These are phyloP conservation scores for Darksidea phi DNA, from an alignment of 495 filamentous ascomycete species.

Conservation along the genomic window DNA sequence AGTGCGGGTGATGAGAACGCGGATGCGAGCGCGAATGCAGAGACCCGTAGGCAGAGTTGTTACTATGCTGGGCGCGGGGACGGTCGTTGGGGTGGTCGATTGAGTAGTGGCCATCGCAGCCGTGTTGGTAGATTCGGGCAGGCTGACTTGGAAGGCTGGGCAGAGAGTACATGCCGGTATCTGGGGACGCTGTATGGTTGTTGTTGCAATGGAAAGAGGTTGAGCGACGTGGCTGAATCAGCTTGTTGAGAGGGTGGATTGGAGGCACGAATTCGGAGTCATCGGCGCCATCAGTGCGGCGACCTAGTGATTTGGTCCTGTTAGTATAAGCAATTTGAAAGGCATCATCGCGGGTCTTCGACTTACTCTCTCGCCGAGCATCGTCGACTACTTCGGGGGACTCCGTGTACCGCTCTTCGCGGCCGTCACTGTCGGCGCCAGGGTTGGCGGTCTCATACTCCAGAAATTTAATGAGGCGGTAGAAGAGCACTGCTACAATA, in stretches of 20 bases:
- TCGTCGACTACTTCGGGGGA: conserved; percentile 31
- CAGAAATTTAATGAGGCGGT: conserved; percentile 52
- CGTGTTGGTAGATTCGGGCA: conserved; percentile 8
- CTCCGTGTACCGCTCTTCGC: conserved; percentile 24
- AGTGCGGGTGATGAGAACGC: conserved; percentile 12
- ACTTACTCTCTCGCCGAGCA: conserved; percentile 14
- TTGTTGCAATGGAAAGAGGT: conserved; percentile 4
- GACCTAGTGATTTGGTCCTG: conserved; percentile 5
- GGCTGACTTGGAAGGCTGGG: conserved; percentile 16
- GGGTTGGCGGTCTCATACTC: conserved; percentile 79
- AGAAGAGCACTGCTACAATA: conserved; percentile 43
- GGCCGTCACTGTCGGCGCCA: conserved; percentile 59
- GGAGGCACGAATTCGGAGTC: conserved; percentile 21
- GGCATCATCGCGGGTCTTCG: background rate
- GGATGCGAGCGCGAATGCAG: background rate
- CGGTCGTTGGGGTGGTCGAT: conserved; percentile 22
- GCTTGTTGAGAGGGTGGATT: conserved; percentile 10
- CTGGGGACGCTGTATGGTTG: background rate
- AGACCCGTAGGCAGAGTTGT: conserved; percentile 4
- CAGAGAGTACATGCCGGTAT: conserved; percentile 1
- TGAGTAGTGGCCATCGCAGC: conserved; percentile 16
- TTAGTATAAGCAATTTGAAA: background rate
- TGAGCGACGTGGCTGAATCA: background rate
- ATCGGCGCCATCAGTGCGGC: conserved; percentile 27
- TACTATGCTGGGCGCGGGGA: conserved; percentile 18